Base-by-base conservation (phyloP, 140 eudicot species). In the Eryngium alpinum region DNA sequence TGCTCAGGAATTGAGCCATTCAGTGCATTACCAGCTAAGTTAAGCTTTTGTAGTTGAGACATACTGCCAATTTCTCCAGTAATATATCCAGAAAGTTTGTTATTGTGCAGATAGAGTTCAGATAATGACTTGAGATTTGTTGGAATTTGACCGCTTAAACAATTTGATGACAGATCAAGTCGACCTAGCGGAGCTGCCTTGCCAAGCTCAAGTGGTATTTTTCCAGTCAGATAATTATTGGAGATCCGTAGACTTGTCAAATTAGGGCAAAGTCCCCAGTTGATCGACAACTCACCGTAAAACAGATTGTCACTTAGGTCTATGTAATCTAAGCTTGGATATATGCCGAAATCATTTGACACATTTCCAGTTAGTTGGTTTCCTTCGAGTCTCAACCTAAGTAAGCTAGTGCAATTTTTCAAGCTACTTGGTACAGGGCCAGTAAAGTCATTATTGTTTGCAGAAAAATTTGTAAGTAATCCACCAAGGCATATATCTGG, bases 141-240 rank as follows among this genome's bases (percentile, higher is more conserved):
- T 14, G 65, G 65, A 57, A 57, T 18, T 57, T 18, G 9, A 4
- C 65, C 25, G 1, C 9, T n/a, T 14, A 57, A 10, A 57, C n/a
- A n/a, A n/a, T n/a, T n/a, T n/a, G n/a, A n/a, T n/a, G n/a, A n/a
- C n/a, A n/a, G n/a, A n/a, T n/a, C 65, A 14, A 57, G 21, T 57
- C 0, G 65, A 18, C 3, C 25, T 0, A 57, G 21, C 5, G 44
- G 78, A 69, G 51, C 24, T 16, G 71, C 38, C 5, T 62, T 60
- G 87, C 78, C 44, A 24, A 22, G n/a, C n/a, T n/a, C n/a, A n/a
- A n/a, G n/a, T n/a, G n/a, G n/a, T n/a, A n/a, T n/a, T n/a, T n/a
- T n/a, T 10, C 92, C 92, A 27, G 88, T 60, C 46, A 89, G 59
- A 28, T 78, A 80, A 72, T 89, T 89, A 0, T 38, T 5, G 29